These are phyloP conservation scores for Aspergillus cavernicola DNA, from an alignment of 495 filamentous ascomycete species.

Conservation along the genomic window DNA sequence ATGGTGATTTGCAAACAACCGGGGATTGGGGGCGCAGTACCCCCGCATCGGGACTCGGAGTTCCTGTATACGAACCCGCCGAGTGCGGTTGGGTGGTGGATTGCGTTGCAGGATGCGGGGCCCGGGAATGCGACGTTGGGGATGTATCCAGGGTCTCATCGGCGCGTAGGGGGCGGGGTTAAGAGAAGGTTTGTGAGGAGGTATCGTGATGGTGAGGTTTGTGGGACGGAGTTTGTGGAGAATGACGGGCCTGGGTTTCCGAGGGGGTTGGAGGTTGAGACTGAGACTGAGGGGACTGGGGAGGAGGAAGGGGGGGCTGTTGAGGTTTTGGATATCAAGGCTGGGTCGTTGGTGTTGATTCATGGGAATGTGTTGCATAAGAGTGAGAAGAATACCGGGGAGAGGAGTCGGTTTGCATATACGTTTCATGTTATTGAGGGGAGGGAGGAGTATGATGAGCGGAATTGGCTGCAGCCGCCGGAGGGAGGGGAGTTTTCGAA, in stretches of 20 bases:
- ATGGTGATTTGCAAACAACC: slow-evolving; percentile 99
- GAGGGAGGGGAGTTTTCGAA: slow-evolving; percentile 71
- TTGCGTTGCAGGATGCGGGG: slow-evolving; percentile 89
- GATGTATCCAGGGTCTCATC: slow-evolving; percentile 78
- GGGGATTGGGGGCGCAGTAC: slow-evolving; percentile 86
- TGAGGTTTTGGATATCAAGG: slow-evolving; percentile 74
- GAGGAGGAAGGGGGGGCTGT: slow-evolving; percentile 49
- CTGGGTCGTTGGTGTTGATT: slow-evolving; percentile 85
- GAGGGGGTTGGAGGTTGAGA: slow-evolving; percentile 33
- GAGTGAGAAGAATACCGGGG: slow-evolving; percentile 86
- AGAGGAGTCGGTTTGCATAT: slow-evolving; percentile 87
- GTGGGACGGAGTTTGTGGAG: slow-evolving; percentile 53
- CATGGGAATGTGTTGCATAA: slow-evolving; percentile 96
- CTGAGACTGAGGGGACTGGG: slow-evolving; percentile 21
- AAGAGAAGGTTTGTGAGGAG: slow-evolving; percentile 70
- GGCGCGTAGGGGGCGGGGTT: slow-evolving; percentile 48
- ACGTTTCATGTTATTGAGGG: slow-evolving; percentile 98
- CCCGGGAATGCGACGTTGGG: slow-evolving; percentile 80
- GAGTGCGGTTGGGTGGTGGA: slow-evolving; percentile 90
- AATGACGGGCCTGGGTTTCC: slow-evolving; percentile 49
- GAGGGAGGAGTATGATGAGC: slow-evolving; percentile 72
- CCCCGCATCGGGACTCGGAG: slow-evolving; percentile 82
- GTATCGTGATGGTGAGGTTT: slow-evolving; percentile 29
- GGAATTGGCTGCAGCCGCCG: slow-evolving; percentile 91
- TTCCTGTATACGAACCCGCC: slow-evolving; percentile 93